Conservation (phyloP, 306 rosid genomes). For the Trifolium dubium region DNA sequence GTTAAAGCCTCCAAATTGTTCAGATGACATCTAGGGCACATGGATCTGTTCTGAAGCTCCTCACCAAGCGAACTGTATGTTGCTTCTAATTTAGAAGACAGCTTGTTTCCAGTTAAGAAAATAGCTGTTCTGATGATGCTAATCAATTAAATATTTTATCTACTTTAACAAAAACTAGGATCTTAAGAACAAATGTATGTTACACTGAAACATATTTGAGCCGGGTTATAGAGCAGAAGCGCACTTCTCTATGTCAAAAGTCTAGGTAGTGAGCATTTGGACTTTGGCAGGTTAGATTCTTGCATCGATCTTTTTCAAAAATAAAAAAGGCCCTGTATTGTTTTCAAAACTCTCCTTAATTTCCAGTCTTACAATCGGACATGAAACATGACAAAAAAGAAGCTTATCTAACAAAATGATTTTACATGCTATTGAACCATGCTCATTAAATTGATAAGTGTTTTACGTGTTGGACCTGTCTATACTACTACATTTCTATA, state of each 20-base stretch:
- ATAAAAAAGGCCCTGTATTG: too few relatives aligned
- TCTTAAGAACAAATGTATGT: slow-evolving; percentile 7
- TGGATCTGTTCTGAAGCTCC: slow-evolving; percentile 68
- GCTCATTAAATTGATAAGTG: slow-evolving; percentile 6
- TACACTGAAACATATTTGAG: slow-evolving; percentile 32
- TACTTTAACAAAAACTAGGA: slow-evolving; percentile 6
- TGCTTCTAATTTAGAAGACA: slow-evolving; percentile 62
- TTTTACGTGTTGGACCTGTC: slow-evolving; percentile 14
- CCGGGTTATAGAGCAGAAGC: neutral
- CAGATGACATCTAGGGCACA: slow-evolving; percentile 73
- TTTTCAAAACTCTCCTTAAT: neutral
- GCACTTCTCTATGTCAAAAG: slow-evolving; percentile 1
- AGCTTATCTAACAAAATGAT: neutral
- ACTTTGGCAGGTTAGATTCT: slow-evolving; percentile 19
- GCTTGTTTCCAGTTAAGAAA: slow-evolving; percentile 71
- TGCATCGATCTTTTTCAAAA: neutral
- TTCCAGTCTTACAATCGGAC: slow-evolving; percentile 5
- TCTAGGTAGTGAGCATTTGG: slow-evolving; percentile 15
- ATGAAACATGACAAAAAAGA: slow-evolving; percentile 9
- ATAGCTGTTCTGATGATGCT: slow-evolving; percentile 18
- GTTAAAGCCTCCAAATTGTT: slow-evolving; percentile 68
- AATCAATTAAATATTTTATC: slow-evolving; percentile 6
- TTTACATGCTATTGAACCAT: slow-evolving; percentile 7
- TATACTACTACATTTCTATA: neutral
- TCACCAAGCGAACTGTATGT: slow-evolving; percentile 59